Evolutionary conservation across 75 land plant species (phyloP), one percentile per base, ranked within the genome.

Genomic region (Cupressus sempervirens): DNA sequence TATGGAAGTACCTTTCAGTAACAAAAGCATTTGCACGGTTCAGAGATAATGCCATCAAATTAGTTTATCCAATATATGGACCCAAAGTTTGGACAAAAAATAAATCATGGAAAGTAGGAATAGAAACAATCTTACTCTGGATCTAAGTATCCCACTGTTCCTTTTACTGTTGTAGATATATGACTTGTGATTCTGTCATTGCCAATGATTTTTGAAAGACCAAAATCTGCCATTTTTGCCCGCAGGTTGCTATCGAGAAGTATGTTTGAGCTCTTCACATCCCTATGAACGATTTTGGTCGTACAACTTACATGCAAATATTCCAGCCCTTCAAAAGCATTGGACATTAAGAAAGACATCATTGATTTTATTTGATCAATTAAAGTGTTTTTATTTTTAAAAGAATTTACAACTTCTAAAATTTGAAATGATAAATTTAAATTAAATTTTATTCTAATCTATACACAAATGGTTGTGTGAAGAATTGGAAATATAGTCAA

Each of bases 81-180:
- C 40, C 40, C 2, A 38, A 38, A 38, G 40, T 38, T 38, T 38
- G 1, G 40, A 38, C 40, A 38, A 38, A 38, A 38, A 38, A 38
- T 38, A 38, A 38, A 26, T 29, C 11, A 9, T 2, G 29, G 29
- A 68, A 32, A 68, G 3, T 68, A 68, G 29, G 10, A 2, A 29
- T 29, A 7, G 7, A 68, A 68, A 29, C 1, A 23, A 5, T 10
- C 16, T 20, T 77, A 87, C 72, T 85, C 89, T 30, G 89, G 89
- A 70, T 88, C 89, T 6, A 88, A n/a, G 87, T 88, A 88, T 7
- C 89, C 89, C 11, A 85, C 29, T 10, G 89, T 88, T 58, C 89
- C 89, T 68, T 85, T 86, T 29, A 88, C 73, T 3, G 23, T 74
- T 5, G 86, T 88, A 13, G 70, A 62, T 11, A 86, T 80, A 8